Evolutionary conservation across 495 filamentous ascomycete genomes (phyloP), one percentile per base, ranked within the genome.

Genomic region (Podospora pseudopauciseta): DNA sequence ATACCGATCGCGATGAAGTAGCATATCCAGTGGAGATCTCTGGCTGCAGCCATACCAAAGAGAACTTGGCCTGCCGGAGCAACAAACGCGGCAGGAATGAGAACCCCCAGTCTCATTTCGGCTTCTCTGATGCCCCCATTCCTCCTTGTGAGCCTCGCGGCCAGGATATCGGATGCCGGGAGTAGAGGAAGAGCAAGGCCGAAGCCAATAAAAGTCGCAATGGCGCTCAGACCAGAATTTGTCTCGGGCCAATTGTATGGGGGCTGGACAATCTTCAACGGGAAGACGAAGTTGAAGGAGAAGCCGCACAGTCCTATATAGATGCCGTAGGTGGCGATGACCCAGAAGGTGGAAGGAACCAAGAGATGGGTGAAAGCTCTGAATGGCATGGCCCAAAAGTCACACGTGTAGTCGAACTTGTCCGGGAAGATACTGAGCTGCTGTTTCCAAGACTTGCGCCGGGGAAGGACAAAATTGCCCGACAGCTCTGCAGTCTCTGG

Each of bases 101-200:
- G 84, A 0, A 87, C 82, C 5, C 84, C 85, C 30, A 91, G 75
- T 23, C 88, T 80, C 89, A 91, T 91, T 73, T 91, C 89, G 0
- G 88, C 87, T 76, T 91, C 89, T 62, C 88, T 84, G 72, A 91
- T 87, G 15, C 88, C 88, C 20, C 77, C 67, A 71, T 91, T 91
- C 65, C 79, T 78, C 20, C 75, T 77, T 1, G 89, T 91, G 3
- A 84, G 78, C 34, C 80, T 77, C 68, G 85, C 88, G 13, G 85
- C 84, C 19, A 91, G 78, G 73, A 81, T 85, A 72, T 90, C 89
- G 23, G 81, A 84, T 3, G 88, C 77, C 0, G 86, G 73, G 3
- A 72, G 71, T 30, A 82, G 79, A 0, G 80, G 80, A 23, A 83
- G 74, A 49, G 86, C 85, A 62, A 80, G 77, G 62, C 82, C 79